A percentile compares a stretch with the other conserved stretches of the same genome.
Evolutionary conservation across 257 asterid species (phyloP).

Genomic region (Ajuga chamaepitys): DNA sequence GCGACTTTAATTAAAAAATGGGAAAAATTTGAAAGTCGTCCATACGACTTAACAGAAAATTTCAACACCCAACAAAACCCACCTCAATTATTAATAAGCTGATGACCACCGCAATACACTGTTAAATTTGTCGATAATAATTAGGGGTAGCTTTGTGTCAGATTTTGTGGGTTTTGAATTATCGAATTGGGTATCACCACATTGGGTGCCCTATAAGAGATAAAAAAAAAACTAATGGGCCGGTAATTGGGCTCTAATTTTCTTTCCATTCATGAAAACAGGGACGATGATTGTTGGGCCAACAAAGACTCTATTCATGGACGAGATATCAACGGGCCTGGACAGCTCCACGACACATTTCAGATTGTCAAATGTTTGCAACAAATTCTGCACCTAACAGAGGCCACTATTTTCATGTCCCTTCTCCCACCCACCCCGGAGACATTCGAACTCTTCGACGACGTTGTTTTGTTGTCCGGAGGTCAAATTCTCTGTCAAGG

Average conservation of each 20-base stretch:
- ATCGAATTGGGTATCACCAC: too few relatives aligned
- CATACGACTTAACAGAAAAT: too few relatives aligned
- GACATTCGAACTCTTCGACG: conserved; percentile 65
- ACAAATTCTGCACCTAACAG: conserved; percentile 56
- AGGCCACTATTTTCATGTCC: conserved; percentile 61
- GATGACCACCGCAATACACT: too few relatives aligned
- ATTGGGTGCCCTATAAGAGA: too few relatives aligned
- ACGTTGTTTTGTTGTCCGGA: conserved; percentile 50
- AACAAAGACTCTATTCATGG: conserved; percentile 56
- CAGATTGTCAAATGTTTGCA: conserved; percentile 63
- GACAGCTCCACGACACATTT: conserved; percentile 74
- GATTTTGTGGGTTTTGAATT: too few relatives aligned
- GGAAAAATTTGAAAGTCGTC: too few relatives aligned
- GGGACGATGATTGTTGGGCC: conserved; percentile 79
- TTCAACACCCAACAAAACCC: too few relatives aligned
- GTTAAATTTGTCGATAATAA: too few relatives aligned
- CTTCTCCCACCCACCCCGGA: conserved; percentile 80
- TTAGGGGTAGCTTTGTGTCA: too few relatives aligned
- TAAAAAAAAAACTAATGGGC: not conserved
- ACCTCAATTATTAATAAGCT: too few relatives aligned
- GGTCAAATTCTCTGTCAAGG: conserved; percentile 71
- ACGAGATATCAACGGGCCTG: conserved; percentile 69
- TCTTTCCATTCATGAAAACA: not conserved
- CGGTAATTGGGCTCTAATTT: not conserved
- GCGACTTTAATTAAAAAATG: too few relatives aligned